Conservation (phyloP, 495 filamentous ascomycete species). For the Aspergillus ellipticus region DNA sequence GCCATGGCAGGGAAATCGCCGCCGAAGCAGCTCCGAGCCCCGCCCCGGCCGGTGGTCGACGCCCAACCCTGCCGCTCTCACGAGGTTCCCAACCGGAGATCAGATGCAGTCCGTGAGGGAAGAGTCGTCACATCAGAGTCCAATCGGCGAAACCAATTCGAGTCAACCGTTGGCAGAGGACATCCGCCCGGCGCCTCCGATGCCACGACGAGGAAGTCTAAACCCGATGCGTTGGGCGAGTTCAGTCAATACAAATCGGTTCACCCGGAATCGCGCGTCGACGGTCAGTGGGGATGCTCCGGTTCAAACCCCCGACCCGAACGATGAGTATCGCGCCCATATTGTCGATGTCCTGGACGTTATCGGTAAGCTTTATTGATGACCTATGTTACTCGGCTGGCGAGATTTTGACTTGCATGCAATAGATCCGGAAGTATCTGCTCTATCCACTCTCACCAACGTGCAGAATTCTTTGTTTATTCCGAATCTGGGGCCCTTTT, state of each 20-base stretch:
- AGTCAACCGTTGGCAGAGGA: conserved; percentile 9
- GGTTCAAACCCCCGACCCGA: conserved; percentile 8
- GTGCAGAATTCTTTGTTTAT: conserved; percentile 77
- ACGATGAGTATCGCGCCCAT: conserved; percentile 50
- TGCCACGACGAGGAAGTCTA: conserved; percentile 19
- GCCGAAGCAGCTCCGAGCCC: conserved; percentile 47
- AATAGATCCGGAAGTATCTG: conserved; percentile 71
- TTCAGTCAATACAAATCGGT: conserved; percentile 29
- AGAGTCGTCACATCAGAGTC: conserved; percentile 29
- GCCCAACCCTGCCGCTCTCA: conserved; percentile 25
- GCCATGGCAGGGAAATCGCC: conserved; percentile 29
- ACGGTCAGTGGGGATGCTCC: conserved; percentile 30
- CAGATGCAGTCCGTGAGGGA: conserved; percentile 40
- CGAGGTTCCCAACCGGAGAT: conserved; percentile 28
- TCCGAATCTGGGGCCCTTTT: conserved; percentile 59
- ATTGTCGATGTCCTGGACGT: conserved; percentile 70
- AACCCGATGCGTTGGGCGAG: conserved; percentile 33
- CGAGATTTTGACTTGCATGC: background rate
- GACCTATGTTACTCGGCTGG: background rate
- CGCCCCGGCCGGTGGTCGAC: conserved; percentile 39
- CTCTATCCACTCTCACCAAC: conserved; percentile 71
- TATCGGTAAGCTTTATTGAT: conserved; percentile 47
- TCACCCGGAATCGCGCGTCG: conserved; percentile 34
- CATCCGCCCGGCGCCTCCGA: conserved; percentile 9
- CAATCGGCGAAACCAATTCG: conserved; percentile 2